Evolutionary conservation across 306 rosid genomes (phyloP).

Genomic region (Vigna hirtella): DNA sequence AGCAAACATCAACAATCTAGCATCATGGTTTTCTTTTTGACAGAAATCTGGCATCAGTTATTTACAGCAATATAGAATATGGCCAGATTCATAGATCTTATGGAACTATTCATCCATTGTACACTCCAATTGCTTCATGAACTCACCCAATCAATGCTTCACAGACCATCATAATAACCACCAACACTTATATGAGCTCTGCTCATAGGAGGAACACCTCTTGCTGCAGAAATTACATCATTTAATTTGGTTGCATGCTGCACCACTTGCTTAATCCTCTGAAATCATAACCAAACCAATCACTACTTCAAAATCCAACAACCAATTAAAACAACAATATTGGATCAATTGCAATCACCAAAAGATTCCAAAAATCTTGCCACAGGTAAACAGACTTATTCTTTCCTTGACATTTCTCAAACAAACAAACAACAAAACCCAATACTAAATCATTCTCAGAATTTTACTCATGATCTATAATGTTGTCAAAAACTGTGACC

Average conservation of each 20-base stretch:
- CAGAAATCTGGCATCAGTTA: constrained; percentile 23
- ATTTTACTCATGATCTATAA: neutral
- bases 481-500: neutral
- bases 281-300: constrained; percentile 46
- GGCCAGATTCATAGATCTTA: constrained; percentile 14
- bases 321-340: neutral
- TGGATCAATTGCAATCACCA: neutral
- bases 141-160: constrained; percentile 27
- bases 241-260: constrained; percentile 67
- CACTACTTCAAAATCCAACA: constrained; percentile 14
- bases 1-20: constrained; percentile 1
- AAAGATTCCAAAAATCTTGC: neutral
- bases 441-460: neutral
- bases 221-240: constrained; percentile 66
- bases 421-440: neutral
- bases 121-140: neutral
- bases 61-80: constrained; percentile 41
- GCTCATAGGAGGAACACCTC: constrained; percentile 60
- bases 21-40: neutral
- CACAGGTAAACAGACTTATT: neutral
- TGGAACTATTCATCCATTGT: neutral
- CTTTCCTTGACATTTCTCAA: neutral
- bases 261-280: constrained; percentile 74
- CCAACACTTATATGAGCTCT: constrained; percentile 78
- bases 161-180: constrained; percentile 65